These are phyloP conservation scores for Verticillium nonalfalfae DNA, from an alignment of 2,329 filamentous ascomycete species.

Conservation along the genomic window DNA sequence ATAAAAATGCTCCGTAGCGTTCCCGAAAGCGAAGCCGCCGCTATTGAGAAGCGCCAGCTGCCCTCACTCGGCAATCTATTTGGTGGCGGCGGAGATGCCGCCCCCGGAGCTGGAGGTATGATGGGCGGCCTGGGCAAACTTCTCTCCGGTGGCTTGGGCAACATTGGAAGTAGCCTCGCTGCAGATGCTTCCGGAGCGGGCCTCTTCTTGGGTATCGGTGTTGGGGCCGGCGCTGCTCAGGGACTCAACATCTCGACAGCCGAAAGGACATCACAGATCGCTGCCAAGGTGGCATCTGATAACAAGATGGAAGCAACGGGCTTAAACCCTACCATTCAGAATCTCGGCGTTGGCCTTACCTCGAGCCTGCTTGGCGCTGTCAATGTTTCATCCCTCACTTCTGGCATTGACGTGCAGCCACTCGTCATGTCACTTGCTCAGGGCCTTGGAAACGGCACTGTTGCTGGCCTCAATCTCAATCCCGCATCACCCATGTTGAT, in stretches of 20 bases:
- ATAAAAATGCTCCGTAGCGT: background rate
- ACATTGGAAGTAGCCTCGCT: conserved; percentile 7
- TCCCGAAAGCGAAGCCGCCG: background rate
- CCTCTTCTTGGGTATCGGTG: conserved; percentile 18
- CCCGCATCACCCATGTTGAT: conserved; percentile 6
- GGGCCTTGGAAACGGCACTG: conserved; percentile 16
- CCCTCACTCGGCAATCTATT: conserved; percentile 2
- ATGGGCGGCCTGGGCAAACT: conserved; percentile 6
- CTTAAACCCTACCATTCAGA: conserved; percentile 21
- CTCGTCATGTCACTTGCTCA: conserved; percentile 14
- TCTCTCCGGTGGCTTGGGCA: conserved; percentile 6
- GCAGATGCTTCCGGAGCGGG: conserved; percentile 8
- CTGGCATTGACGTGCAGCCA: conserved; percentile 10
- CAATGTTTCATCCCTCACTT: conserved; percentile 10
- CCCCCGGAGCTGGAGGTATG: background rate
- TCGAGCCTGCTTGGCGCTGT: conserved; percentile 19
- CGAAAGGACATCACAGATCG: conserved; percentile 7
- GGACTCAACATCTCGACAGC: conserved; percentile 14
- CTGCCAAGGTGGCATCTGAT: conserved; percentile 15
- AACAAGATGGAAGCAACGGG: conserved; percentile 21
- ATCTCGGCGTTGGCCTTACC: conserved; percentile 19
- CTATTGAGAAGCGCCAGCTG: conserved; percentile 3
- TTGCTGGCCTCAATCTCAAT: conserved; percentile 15
- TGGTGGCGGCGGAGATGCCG: background rate
- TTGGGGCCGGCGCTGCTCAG: conserved; percentile 16